Conservation (phyloP, 352 stramenopile species). For the Phytophthora fragariaefolia region DNA sequence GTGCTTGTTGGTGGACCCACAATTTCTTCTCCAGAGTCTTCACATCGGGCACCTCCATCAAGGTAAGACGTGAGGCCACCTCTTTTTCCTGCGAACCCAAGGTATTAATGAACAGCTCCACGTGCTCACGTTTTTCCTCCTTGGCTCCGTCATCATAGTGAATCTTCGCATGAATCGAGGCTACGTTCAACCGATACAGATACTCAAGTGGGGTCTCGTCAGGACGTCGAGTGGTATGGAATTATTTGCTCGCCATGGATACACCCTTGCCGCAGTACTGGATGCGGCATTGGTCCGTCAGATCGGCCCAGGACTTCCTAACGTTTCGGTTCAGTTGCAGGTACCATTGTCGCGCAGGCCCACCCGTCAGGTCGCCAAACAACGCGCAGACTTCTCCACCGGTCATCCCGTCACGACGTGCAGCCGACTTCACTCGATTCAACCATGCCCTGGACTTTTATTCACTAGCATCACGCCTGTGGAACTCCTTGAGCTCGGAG, state of each 20-base stretch:
- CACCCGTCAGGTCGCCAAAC: slow-evolving; percentile 20
- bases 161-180: slow-evolving; percentile 3
- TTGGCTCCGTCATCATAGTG: background rate
- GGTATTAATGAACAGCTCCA: slow-evolving; percentile 20
- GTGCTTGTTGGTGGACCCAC: no score
- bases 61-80: background rate
- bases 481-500: slow-evolving; percentile 24
- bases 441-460: slow-evolving; percentile 22
- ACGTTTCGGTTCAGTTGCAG: background rate
- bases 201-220: slow-evolving; percentile 15
- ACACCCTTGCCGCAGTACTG: slow-evolving; percentile 27
- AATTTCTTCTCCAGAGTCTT: background rate
- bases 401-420: slow-evolving; percentile 1
- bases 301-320: slow-evolving; percentile 2
- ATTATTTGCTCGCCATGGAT: slow-evolving; percentile 20
- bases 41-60: slow-evolving; percentile 5
- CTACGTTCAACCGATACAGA: slow-evolving; percentile 18
- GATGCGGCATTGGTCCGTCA: slow-evolving; percentile 15
- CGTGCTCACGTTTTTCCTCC: slow-evolving; percentile 11
- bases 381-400: slow-evolving; percentile 9
- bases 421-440: slow-evolving; percentile 7
- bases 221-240: background rate
- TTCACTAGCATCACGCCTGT: slow-evolving; percentile 9
- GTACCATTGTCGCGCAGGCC: background rate
- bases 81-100: slow-evolving; percentile 2